Evolutionary conservation across 1,139 yeast species (phyloP).

Genomic region (Zygotorulaspora mrakii): DNA sequence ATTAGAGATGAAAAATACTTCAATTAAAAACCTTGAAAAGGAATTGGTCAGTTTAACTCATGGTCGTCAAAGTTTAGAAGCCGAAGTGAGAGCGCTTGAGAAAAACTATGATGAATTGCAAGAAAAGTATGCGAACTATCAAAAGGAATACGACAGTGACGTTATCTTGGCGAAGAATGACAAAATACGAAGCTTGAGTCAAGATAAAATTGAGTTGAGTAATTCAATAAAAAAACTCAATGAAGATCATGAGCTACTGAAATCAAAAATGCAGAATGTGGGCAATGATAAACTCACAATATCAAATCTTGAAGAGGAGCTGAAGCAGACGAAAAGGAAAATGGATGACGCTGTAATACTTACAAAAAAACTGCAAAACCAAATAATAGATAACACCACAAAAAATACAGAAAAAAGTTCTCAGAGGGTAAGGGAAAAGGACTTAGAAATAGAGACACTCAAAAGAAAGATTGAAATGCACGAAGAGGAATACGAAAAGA

Average conservation of each 20-base stretch:
- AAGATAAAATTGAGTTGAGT: slow-evolving; percentile 9
- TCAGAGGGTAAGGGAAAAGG: slow-evolving; percentile 23
- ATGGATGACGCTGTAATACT: slow-evolving; percentile 8
- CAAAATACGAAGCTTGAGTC: slow-evolving; percentile 7
- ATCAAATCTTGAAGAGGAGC: slow-evolving; percentile 5
- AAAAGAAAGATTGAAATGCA: slow-evolving; percentile 15
- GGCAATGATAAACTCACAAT: slow-evolving; percentile 1
- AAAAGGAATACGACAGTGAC: neutral
- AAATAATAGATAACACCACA: slow-evolving; percentile 19
- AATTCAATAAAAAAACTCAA: slow-evolving; percentile 14
- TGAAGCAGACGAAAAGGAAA: slow-evolving; percentile 10
- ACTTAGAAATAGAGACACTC: slow-evolving; percentile 26
- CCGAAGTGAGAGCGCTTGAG: slow-evolving; percentile 11
- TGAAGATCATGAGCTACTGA: slow-evolving; percentile 7
- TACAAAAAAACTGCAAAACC: slow-evolving; percentile 19
- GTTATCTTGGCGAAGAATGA: slow-evolving; percentile 1
- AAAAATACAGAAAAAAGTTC: slow-evolving; percentile 20
- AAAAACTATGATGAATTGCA: slow-evolving; percentile 7
- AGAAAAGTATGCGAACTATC: slow-evolving; percentile 1
- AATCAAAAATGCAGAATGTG: neutral
- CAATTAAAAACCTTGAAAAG: slow-evolving; percentile 14
- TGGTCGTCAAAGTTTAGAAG: slow-evolving; percentile 8
- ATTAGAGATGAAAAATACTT: slow-evolving; percentile 16
- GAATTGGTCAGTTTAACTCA: slow-evolving; percentile 10
- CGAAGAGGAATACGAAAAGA: slow-evolving; percentile 15